phyloP scores from a whole-genome alignment of 1,139 yeast genomes.

The Sugiyamaella pinicola region DNA sequence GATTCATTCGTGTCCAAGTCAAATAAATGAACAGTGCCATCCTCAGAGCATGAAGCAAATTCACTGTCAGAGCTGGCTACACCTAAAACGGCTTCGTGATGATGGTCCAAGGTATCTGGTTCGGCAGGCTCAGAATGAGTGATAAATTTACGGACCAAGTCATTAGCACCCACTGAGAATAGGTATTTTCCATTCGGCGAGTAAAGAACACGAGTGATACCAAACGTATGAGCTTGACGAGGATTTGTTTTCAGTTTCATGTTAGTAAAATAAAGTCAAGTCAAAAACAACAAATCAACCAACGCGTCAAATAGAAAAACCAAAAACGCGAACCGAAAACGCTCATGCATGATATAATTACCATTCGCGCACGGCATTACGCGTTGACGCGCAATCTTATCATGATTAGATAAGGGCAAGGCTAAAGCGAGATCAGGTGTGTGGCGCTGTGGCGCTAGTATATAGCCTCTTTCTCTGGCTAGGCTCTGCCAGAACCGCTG shows the following conservation, averaged over 20 bases:
- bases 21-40: constrained; percentile 43
- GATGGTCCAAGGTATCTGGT: constrained; percentile 39
- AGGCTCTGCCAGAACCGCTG: too few species aligned
- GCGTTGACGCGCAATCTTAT: neutral
- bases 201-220: constrained; percentile 42
- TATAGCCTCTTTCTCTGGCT: too few species aligned
- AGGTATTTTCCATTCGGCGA: constrained; percentile 41
- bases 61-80: constrained; percentile 30
- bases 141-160: constrained; percentile 42
- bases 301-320: constrained; percentile 1
- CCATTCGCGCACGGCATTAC: neutral
- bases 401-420: neutral
- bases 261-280: neutral
- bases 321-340: neutral
- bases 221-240: constrained; percentile 42
- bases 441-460: neutral
- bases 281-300: neutral
- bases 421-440: neutral
- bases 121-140: constrained; percentile 37
- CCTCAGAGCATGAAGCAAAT: constrained; percentile 44
- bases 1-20: constrained; percentile 34
- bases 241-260: constrained; percentile 28
- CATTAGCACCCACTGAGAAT: constrained; percentile 44
- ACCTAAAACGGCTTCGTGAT: constrained; percentile 35
- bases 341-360: neutral